Conservation (phyloP, 2,329 filamentous ascomycete species). For the Aureobasidium vineae region DNA sequence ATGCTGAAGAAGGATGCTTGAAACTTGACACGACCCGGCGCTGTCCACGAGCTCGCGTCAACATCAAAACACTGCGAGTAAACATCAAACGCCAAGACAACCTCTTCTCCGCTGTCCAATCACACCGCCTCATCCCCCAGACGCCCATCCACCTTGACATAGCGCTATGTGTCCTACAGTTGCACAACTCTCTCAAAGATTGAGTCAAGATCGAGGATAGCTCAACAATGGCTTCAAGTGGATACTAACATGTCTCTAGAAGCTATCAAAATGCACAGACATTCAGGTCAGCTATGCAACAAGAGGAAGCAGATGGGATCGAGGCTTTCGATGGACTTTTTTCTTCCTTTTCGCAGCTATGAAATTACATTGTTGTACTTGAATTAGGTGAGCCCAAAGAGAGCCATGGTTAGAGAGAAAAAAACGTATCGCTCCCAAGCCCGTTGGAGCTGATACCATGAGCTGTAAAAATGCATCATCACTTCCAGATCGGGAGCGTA, state of each 20-base stretch:
- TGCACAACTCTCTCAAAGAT: neutral
- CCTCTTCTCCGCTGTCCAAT: neutral
- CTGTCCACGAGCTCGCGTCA: constrained; percentile 12
- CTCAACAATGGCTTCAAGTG: no score
- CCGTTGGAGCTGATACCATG: neutral
- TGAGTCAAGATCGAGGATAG: no score
- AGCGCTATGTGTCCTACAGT: no score
- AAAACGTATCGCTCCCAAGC: neutral
- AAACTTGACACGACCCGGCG: constrained; percentile 4
- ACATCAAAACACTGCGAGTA: constrained; percentile 26
- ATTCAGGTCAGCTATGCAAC: neutral
- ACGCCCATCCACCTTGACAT: neutral
- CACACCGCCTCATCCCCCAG: neutral
- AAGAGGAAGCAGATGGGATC: neutral
- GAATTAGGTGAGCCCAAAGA: neutral
- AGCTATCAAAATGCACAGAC: neutral
- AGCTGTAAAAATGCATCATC: neutral
- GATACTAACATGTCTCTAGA: no score
- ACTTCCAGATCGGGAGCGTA: neutral
- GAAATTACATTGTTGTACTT: no score
- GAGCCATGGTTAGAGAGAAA: neutral
- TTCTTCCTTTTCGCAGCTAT: no score
- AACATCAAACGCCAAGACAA: constrained; percentile 25
- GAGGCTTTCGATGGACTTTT: no score
- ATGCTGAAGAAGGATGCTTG: constrained; percentile 20